A percentile compares a stretch with the other conserved stretches of the same genome.
phyloP scores from a whole-genome alignment of 2,329 filamentous ascomycete species.

The Lachnellula occidentalis region DNA sequence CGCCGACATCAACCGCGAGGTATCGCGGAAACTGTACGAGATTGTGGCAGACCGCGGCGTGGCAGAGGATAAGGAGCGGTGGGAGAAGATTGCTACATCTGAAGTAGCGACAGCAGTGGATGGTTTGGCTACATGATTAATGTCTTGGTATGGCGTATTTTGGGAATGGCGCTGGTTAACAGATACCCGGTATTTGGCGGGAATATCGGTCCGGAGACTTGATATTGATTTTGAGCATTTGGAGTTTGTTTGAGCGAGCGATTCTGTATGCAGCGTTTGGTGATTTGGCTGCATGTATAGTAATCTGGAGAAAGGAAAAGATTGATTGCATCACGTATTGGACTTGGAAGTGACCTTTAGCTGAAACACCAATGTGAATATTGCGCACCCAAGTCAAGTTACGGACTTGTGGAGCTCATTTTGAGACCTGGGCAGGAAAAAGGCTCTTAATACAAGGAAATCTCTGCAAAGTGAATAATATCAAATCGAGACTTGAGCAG shows the following conservation, averaged over 20 bases:
- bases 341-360: too few species aligned
- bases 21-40: conserved; percentile 84
- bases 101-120: conserved; percentile 75
- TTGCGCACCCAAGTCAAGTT: too few species aligned
- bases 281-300: not conserved
- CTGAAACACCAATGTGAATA: too few species aligned
- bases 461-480: too few species aligned
- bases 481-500: too few species aligned
- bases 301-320: too few species aligned
- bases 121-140: conserved; percentile 41
- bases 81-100: conserved; percentile 69
- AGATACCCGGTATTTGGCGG: conserved; percentile 21
- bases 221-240: conserved; percentile 11
- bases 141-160: conserved; percentile 13
- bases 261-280: not conserved
- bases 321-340: too few species aligned
- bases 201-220: conserved; percentile 7
- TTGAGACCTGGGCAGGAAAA: too few species aligned
- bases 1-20: conserved; percentile 81
- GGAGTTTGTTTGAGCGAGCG: not conserved
- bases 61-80: conserved; percentile 61
- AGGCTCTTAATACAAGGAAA: too few species aligned
- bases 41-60: conserved; percentile 38
- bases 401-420: too few species aligned
- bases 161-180: conserved; percentile 17